Evolutionary conservation across 2,329 filamentous ascomycete species (phyloP).

Genomic region (Colletotrichum kahawae): DNA sequence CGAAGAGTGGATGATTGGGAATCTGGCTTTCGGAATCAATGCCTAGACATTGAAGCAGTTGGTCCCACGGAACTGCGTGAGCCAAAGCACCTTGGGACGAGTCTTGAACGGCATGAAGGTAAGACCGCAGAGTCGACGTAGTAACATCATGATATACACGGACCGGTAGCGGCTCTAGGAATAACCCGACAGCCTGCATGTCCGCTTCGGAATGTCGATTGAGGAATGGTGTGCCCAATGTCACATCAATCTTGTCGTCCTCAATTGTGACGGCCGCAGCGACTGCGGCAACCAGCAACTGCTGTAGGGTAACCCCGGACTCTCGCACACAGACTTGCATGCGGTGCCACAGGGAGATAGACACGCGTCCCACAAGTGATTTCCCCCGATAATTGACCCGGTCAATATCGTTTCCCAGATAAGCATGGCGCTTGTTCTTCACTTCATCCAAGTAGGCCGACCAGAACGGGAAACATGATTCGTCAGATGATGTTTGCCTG

Average conservation of each 20-base stretch:
- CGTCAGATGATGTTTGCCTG: not conserved
- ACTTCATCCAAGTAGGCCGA: not conserved
- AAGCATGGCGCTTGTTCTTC: not conserved
- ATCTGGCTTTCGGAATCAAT: not conserved
- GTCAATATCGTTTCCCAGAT: not conserved
- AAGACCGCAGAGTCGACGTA: not conserved
- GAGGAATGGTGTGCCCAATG: not conserved
- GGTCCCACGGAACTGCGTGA: constrained; percentile 33
- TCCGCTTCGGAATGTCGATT: not conserved
- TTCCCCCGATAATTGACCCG: not conserved
- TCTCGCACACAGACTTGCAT: not conserved
- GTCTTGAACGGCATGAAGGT: constrained; percentile 19
- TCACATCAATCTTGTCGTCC: not conserved
- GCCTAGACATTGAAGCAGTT: constrained; percentile 28
- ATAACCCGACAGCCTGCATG: not conserved
- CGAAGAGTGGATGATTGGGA: constrained; percentile 27
- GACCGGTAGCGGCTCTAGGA: not conserved
- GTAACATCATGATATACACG: not conserved
- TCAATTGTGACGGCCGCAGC: not conserved
- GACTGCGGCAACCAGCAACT: not conserved
- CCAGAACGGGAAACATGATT: not conserved
- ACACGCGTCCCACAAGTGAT: not conserved
- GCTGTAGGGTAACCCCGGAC: not conserved
- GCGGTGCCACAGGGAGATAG: not conserved
- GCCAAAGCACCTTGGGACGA: constrained; percentile 29